phyloP scores from a whole-genome alignment of 768 basidiomycete genomes.

The Saitozyma podzolica region DNA sequence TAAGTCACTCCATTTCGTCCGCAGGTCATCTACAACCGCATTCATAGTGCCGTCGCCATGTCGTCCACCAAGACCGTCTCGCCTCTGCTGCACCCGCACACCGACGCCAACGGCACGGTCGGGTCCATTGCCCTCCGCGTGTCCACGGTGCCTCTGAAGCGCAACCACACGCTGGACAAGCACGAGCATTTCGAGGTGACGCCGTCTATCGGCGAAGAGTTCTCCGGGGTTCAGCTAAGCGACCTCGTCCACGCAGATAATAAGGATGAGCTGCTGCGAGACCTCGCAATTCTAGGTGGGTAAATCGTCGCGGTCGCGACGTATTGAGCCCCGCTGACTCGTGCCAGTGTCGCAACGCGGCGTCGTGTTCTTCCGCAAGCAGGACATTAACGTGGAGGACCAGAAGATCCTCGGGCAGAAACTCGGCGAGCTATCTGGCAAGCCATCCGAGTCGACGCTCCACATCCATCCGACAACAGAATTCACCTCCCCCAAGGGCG shows the following conservation, averaged over 20 bases:
- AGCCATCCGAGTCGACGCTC: constrained; percentile 58
- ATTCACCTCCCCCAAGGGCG: constrained; percentile 58
- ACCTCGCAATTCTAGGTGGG: constrained; percentile 36
- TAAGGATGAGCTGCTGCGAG: constrained; percentile 15
- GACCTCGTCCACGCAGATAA: constrained; percentile 25
- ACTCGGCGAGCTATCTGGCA: constrained; percentile 56
- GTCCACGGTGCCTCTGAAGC: too few species aligned
- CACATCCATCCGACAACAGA: constrained; percentile 63
- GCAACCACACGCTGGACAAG: constrained; percentile 11
- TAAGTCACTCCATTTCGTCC: too few species aligned
- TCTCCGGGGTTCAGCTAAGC: constrained; percentile 42
- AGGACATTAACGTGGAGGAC: constrained; percentile 57
- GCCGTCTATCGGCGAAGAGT: constrained; percentile 61
- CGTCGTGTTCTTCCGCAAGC: constrained; percentile 65
- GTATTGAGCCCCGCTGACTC: not conserved
- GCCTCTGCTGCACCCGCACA: too few species aligned
- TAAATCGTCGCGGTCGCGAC: not conserved
- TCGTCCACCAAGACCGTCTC: too few species aligned
- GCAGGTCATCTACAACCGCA: too few species aligned
- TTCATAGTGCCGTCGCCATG: too few species aligned
- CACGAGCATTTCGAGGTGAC: constrained; percentile 52
- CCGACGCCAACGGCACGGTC: too few species aligned
- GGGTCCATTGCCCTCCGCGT: too few species aligned
- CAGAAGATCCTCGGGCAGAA: constrained; percentile 60
- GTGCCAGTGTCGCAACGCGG: constrained; percentile 56